Percentiles rank a stretch among this genome's conserved stretches.
phyloP scores from a whole-genome alignment of 1,284 basidiomycete species.

The Trichosporon sp. region DNA sequence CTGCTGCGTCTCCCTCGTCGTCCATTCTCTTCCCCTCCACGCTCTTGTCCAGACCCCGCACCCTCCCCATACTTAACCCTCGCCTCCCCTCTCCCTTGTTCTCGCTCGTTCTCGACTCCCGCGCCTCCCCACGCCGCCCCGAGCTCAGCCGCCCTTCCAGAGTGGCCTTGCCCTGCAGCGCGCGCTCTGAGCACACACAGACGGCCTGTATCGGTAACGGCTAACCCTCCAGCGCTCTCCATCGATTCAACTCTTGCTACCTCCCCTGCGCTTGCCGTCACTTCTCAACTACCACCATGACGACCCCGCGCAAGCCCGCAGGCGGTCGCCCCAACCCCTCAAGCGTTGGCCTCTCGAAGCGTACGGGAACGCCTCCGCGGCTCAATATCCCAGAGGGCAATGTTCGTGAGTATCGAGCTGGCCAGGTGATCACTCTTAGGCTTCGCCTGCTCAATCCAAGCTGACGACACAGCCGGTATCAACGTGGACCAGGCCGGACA shows the following conservation, averaged over 20 bases:
- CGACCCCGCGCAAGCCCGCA: constrained; percentile 16
- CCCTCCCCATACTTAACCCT: background rate
- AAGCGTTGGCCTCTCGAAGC: background rate
- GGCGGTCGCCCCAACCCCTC: constrained; percentile 23
- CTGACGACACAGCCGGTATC: constrained; percentile 34
- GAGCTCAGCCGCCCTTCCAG: background rate
- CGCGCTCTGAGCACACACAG: background rate
- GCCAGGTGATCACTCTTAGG: background rate
- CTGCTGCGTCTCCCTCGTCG: background rate
- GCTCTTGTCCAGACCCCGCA: background rate
- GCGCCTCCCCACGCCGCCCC: background rate
- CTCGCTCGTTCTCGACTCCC: background rate
- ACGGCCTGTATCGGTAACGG: background rate
- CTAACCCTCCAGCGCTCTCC: background rate
- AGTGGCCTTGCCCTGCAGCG: background rate
- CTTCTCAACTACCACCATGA: background rate
- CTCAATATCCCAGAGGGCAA: constrained; percentile 45
- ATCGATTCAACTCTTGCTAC: background rate
- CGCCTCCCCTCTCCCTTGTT: background rate
- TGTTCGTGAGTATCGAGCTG: constrained; percentile 43
- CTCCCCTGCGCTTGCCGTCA: background rate
- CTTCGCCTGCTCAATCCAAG: background rate
- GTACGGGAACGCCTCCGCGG: constrained; percentile 23
- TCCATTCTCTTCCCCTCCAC: background rate
- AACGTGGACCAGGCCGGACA: constrained; percentile 44